A percentile compares a stretch with the other conserved stretches of the same genome.
Evolutionary conservation across 1,139 yeast species (phyloP).

Genomic region (Kodamaea anthophila): DNA sequence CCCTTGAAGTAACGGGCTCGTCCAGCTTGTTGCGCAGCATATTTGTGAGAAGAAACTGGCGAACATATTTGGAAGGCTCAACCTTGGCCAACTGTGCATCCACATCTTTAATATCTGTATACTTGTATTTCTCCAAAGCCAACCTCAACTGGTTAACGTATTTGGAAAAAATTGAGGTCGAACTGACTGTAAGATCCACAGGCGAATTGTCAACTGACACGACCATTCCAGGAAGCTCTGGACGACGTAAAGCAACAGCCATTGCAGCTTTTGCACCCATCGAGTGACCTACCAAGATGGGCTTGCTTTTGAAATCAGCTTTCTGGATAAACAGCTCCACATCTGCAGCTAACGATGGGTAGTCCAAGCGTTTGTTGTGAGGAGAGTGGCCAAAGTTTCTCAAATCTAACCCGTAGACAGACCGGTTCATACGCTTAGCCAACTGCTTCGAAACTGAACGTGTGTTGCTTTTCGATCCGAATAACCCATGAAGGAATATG

Average conservation of each 20-base stretch:
- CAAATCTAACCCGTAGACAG: conserved; percentile 70
- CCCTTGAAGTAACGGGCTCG: conserved; percentile 38
- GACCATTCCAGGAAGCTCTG: conserved; percentile 55
- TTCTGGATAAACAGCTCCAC: conserved; percentile 62
- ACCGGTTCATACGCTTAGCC: conserved; percentile 35
- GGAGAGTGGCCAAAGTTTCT: conserved; percentile 95
- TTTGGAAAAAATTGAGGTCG: conserved; percentile 48
- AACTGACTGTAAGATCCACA: conserved; percentile 51
- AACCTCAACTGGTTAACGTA: conserved; percentile 61
- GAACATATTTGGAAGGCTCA: conserved; percentile 54
- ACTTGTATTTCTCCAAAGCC: conserved; percentile 39
- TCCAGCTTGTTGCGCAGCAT: conserved; percentile 42
- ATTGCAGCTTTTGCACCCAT: conserved; percentile 97
- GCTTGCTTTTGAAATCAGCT: conserved; percentile 35
- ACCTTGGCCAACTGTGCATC: conserved; percentile 56
- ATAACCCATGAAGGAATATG: conserved; percentile 79
- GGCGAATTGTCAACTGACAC: conserved; percentile 92
- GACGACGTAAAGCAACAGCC: conserved; percentile 73
- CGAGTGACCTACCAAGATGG: conserved; percentile 83
- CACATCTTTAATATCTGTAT: conserved; percentile 58
- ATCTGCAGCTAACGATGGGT: conserved; percentile 79
- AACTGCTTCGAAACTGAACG: conserved; percentile 59
- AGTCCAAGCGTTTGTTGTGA: conserved; percentile 61
- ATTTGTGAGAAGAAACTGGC: conserved; percentile 77
- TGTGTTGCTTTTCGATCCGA: conserved; percentile 78